Evolutionary conservation across 1,284 basidiomycete genomes (phyloP), one percentile per base, ranked within the genome.

Genomic region (Tilletia indica): DNA sequence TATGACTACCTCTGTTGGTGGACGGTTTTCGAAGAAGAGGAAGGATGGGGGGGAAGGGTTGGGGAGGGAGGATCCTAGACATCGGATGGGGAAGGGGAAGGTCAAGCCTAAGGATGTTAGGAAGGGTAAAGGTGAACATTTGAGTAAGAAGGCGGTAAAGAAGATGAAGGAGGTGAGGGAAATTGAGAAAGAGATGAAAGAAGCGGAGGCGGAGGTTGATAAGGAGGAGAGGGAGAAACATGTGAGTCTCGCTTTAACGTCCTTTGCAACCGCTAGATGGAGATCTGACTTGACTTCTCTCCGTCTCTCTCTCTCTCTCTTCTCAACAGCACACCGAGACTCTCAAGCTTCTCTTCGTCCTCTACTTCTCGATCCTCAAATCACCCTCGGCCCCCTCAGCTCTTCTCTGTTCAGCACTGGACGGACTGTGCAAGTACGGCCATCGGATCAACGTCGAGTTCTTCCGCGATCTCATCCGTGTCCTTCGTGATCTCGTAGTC

Each of bases 361-460:
- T 99, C 67, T 99, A 99, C 86, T 99, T 99, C 86, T 91, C 92
- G 76, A 92, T 99, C 79, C 87, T 99, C 77, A 99, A 99, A 86
- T 90, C 91, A 80, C 90, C 92, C 5, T 49, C 68, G 0, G 87
- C 87, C n/a, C 90, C 91, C 19, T 91, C 91, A 3, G 90, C 91
- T 5, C 88, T 99, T 9, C 88, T 99, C 25, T 91, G 94, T 12
- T 90, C 92, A 36, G 94, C 94, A 38, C 87, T 99, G 76, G 91
- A 92, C 81, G 97, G 97, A 73, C 91, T 99, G 79, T 90, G 94
- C 4, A 91, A 91, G 85, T 99, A 93, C 82, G 92, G 96, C 0
- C 97, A 99, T 85, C 89, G 97, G 71, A 94, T 99, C 85, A 99
- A 97, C 85, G 89, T 99, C 79, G 97, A 99, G 85, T 99, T 99